Percentiles rank a stretch among this genome's conserved stretches.
These are phyloP conservation scores for Didymella glomerata DNA, from an alignment of 2,329 filamentous ascomycete species.

Conservation along the genomic window DNA sequence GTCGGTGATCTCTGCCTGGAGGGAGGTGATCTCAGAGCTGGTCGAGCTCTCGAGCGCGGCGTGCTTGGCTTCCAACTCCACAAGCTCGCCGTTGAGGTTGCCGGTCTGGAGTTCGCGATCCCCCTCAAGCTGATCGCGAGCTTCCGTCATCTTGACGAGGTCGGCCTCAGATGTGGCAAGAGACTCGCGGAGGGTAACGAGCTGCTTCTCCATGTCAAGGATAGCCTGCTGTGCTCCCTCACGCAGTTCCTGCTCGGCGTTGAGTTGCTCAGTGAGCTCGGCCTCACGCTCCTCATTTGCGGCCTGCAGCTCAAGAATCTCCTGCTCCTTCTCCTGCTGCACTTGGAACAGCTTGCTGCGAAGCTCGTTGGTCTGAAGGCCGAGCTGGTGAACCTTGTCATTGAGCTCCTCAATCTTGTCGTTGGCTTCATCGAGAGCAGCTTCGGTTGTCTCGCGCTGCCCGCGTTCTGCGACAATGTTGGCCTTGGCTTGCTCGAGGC, in stretches of 20 bases:
- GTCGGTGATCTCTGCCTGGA: slow-evolving; percentile 51
- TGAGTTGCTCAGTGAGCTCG: slow-evolving; percentile 51
- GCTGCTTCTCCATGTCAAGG: slow-evolving; percentile 44
- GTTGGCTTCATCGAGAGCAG: slow-evolving; percentile 54
- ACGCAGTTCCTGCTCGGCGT: slow-evolving; percentile 51
- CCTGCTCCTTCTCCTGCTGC: slow-evolving; percentile 53
- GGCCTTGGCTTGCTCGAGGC: slow-evolving; percentile 50
- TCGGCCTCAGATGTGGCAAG: slow-evolving; percentile 40
- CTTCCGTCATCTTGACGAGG: slow-evolving; percentile 35
- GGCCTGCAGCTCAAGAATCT: slow-evolving; percentile 51
- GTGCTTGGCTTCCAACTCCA: slow-evolving; percentile 43
- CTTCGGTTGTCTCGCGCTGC: slow-evolving; percentile 56
- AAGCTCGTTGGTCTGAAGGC: slow-evolving; percentile 58
- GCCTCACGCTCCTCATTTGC: slow-evolving; percentile 51
- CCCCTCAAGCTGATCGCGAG: slow-evolving; percentile 44
- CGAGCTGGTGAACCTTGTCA: slow-evolving; percentile 51
- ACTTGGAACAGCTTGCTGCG: slow-evolving; percentile 58
- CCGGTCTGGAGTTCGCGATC: slow-evolving; percentile 46
- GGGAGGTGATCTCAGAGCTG: slow-evolving; percentile 42
- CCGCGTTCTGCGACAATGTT: slow-evolving; percentile 53
- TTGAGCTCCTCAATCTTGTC: slow-evolving; percentile 53
- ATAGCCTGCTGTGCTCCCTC: slow-evolving; percentile 50
- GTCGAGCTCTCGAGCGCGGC: slow-evolving; percentile 43
- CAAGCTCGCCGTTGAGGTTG: slow-evolving; percentile 48
- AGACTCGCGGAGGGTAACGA: slow-evolving; percentile 46